Conservation (phyloP, 805 yeast genomes). For the Zygosaccharomyces kombuchaensis region DNA sequence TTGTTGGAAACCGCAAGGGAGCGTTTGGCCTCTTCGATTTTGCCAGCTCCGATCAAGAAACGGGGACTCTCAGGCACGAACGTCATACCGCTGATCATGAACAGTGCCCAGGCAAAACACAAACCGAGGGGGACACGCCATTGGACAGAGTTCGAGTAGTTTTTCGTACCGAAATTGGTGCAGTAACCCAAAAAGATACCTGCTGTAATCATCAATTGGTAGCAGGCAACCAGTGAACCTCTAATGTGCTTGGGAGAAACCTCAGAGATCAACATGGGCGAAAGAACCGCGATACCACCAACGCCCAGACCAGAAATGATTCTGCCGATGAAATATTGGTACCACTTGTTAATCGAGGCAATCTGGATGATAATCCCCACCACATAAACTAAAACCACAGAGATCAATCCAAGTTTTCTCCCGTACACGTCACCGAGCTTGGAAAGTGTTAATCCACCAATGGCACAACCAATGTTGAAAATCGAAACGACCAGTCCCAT, state of each 20-base stretch:
- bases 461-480: constrained; percentile 71
- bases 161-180: constrained; percentile 62
- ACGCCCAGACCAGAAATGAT: constrained; percentile 68
- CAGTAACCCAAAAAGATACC: constrained; percentile 78
- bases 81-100: constrained; percentile 36
- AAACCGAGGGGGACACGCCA: constrained; percentile 73
- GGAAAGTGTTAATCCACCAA: constrained; percentile 58
- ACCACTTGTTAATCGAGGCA: constrained; percentile 52
- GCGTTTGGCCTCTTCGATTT: constrained; percentile 56
- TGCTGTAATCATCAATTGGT: constrained; percentile 63
- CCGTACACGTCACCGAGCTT: constrained; percentile 61
- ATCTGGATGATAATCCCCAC: constrained; percentile 67
- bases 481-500: constrained; percentile 54
- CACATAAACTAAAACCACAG: constrained; percentile 58
- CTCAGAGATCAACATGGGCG: constrained; percentile 70
- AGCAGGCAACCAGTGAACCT: constrained; percentile 67
- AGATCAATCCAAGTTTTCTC: constrained; percentile 59
- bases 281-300: constrained; percentile 72
- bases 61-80: constrained; percentile 75
- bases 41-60: constrained; percentile 52
- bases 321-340: constrained; percentile 67
- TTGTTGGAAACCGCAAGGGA: constrained; percentile 59
- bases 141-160: constrained; percentile 59
- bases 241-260: constrained; percentile 65
- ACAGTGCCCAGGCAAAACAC: constrained; percentile 44